Conservation (phyloP, 2,329 filamentous ascomycete genomes). For the Davidsoniella eucalypti region DNA sequence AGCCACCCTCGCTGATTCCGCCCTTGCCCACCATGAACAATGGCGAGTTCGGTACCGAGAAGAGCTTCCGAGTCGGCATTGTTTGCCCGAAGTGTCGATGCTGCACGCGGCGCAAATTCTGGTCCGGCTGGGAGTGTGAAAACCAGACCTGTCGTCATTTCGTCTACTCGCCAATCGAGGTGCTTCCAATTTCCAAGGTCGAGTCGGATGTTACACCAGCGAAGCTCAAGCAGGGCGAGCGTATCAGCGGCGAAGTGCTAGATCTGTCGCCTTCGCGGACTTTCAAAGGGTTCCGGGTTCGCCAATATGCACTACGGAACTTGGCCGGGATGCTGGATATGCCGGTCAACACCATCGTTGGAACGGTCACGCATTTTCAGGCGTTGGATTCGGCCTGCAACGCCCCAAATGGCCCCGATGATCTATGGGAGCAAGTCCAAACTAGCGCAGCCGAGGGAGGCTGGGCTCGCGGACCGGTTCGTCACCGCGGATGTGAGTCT, state of each 20-base stretch:
- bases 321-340: background rate
- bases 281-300: conserved; percentile 7
- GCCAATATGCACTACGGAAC: conserved; percentile 6
- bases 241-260: conserved; percentile 14
- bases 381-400: conserved; percentile 24
- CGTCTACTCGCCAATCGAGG: conserved; percentile 19
- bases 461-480: conserved; percentile 27
- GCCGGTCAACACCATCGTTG: background rate
- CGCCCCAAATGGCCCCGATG: conserved; percentile 38
- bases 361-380: conserved; percentile 15
- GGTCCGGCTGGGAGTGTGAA: conserved; percentile 46
- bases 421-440: conserved; percentile 39
- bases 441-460: conserved; percentile 19
- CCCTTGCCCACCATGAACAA: conserved; percentile 23
- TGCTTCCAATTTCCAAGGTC: conserved; percentile 13
- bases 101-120: conserved; percentile 43
- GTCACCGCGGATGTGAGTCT: conserved; percentile 21
- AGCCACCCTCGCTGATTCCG: conserved; percentile 18
- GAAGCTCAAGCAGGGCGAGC: background rate
- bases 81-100: conserved; percentile 47
- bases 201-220: background rate
- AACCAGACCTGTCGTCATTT: conserved; percentile 32
- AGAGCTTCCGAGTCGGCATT: conserved; percentile 42
- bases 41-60: conserved; percentile 28
- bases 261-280: background rate